Percentiles rank a stretch among this genome's conserved stretches.
These are phyloP conservation scores for Juglanconis oblonga DNA, from an alignment of 2,329 filamentous ascomycete genomes.

Conservation along the genomic window DNA sequence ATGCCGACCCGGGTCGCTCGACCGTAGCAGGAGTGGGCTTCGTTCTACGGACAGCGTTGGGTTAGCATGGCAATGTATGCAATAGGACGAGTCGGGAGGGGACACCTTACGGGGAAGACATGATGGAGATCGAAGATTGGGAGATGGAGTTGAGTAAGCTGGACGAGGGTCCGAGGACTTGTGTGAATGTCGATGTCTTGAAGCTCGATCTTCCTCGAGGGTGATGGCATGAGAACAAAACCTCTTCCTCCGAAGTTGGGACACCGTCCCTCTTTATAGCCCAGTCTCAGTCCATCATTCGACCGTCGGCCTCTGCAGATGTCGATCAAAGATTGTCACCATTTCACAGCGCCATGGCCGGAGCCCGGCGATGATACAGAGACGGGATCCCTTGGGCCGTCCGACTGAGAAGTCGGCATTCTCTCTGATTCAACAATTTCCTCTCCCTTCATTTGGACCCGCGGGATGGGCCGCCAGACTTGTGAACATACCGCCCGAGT, in stretches of 20 bases:
- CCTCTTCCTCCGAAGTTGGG: not conserved
- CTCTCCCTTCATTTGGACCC: not conserved
- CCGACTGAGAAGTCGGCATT: not conserved
- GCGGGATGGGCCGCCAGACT: conserved; percentile 8
- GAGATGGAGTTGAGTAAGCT: not conserved
- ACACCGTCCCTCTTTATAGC: not conserved
- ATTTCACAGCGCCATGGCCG: not conserved
- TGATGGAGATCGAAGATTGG: not conserved
- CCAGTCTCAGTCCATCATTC: not conserved
- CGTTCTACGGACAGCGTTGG: not conserved
- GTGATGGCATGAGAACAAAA: not conserved
- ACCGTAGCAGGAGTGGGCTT: conserved; percentile 7
- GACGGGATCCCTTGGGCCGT: not conserved
- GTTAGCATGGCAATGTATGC: not conserved
- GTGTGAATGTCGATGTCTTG: not conserved
- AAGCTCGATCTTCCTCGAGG: not conserved
- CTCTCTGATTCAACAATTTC: not conserved
- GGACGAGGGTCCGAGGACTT: not conserved
- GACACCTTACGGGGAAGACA: conserved; percentile 17
- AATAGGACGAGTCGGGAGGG: too few relatives aligned
- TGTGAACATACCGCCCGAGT: not conserved
- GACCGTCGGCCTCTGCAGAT: not conserved
- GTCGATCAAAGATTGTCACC: not conserved
- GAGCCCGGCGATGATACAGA: not conserved
- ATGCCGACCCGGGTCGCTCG: not conserved